Percentiles rank a stretch among this genome's conserved stretches.
These are phyloP conservation scores for Rhodotorula toruloides DNA, from an alignment of 768 basidiomycete species.

Conservation along the genomic window DNA sequence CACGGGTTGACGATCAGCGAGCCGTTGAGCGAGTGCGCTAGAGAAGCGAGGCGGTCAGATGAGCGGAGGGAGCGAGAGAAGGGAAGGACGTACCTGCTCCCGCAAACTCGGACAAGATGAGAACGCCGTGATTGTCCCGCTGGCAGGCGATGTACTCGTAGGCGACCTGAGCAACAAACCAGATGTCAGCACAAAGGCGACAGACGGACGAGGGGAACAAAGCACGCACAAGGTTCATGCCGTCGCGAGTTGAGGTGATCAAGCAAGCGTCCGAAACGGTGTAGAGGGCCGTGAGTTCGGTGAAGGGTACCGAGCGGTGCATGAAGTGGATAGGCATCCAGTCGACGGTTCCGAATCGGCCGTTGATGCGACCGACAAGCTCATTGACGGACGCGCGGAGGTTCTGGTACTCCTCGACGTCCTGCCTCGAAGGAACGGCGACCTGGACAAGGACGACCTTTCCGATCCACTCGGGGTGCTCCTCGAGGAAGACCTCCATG, in stretches of 20 bases:
- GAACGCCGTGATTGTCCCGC: conserved; percentile 82
- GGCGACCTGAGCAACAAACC: conserved; percentile 64
- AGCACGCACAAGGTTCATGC: conserved; percentile 93
- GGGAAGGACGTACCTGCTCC: conserved; percentile 59
- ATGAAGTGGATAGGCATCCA: conserved; percentile 99
- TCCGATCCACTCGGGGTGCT: conserved; percentile 99
- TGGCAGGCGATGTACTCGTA: conserved; percentile 98
- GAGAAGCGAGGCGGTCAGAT: background rate
- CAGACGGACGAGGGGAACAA: background rate
- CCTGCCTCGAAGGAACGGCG: conserved; percentile 93
- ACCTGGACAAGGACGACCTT: conserved; percentile 96
- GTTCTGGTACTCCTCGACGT: conserved; percentile 99
- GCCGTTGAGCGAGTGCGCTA: conserved; percentile 63
- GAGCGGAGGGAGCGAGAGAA: background rate
- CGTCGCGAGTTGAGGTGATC: conserved; percentile 89
- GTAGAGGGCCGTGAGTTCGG: conserved; percentile 96
- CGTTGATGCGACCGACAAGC: conserved; percentile 95
- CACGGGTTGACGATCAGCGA: conserved; percentile 97
- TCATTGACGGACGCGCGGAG: conserved; percentile 92
- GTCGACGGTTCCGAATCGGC: conserved; percentile 96
- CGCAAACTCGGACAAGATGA: conserved; percentile 98
- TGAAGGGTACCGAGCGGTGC: conserved; percentile 89
- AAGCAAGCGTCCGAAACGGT: conserved; percentile 94
- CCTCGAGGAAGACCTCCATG: conserved; percentile 89
- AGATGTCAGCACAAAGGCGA: background rate